These are phyloP conservation scores for Kluyveromyces siamensis DNA, from an alignment of 805 yeast genomes.

Conservation along the genomic window DNA sequence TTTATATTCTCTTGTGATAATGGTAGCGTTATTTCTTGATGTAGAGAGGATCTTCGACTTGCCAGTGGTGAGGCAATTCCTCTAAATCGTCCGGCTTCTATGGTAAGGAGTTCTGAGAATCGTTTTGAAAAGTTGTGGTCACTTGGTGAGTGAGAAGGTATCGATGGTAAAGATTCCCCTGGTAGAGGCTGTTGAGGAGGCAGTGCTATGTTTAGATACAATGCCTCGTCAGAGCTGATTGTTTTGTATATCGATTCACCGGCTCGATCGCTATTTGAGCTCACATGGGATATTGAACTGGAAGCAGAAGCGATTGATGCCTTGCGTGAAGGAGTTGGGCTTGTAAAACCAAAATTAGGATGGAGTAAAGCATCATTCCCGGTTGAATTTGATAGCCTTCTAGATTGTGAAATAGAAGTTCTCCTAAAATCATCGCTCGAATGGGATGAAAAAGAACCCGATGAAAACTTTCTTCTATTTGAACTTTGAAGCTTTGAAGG, in stretches of 20 bases:
- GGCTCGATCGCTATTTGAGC: conserved; percentile 26
- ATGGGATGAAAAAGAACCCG: conserved; percentile 11
- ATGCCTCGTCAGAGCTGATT: conserved; percentile 14
- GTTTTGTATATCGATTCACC: conserved; percentile 22
- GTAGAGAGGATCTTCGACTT: conserved; percentile 20
- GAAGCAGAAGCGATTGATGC: conserved; percentile 31
- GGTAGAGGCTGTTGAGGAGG: conserved; percentile 57
- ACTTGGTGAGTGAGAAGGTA: conserved; percentile 1
- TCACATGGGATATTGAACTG: conserved; percentile 22
- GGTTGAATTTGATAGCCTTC: conserved; percentile 5
- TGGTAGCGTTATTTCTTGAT: conserved; percentile 5
- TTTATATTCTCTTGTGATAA: not conserved
- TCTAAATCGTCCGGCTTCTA: not conserved
- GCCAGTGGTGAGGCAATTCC: conserved; percentile 12
- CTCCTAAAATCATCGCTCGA: conserved; percentile 7
- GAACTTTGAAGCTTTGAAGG: not conserved
- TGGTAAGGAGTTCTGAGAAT: not conserved
- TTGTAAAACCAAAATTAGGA: conserved; percentile 1
- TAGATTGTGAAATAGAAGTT: conserved; percentile 7
- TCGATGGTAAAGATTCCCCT: conserved; percentile 36
- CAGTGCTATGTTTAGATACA: conserved; percentile 25
- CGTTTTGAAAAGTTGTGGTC: not conserved
- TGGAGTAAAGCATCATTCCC: not conserved
- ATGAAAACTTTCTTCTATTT: not conserved
- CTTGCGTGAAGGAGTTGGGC: conserved; percentile 27